A percentile compares a stretch with the other conserved stretches of the same genome.
phyloP scores from a whole-genome alignment of 371 early-diverging fungal genomes.

The Mortierella sp. region DNA sequence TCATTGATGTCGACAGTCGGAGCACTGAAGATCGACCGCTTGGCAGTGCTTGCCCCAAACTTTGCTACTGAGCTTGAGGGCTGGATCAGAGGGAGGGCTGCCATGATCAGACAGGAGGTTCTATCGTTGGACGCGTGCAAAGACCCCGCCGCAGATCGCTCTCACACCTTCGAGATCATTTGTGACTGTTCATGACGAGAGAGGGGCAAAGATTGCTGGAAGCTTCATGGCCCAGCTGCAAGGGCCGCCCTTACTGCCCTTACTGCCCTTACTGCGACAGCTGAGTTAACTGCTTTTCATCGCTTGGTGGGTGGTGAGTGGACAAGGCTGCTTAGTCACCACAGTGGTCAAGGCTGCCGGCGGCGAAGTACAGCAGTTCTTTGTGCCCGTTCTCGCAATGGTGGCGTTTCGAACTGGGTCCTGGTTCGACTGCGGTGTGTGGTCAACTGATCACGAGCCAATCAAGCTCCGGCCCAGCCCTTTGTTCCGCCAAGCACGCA shows the following conservation, averaged over 20 bases:
- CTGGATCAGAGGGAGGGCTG: slow-evolving; percentile 39
- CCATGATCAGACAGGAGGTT: slow-evolving; percentile 14
- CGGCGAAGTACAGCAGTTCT: no score
- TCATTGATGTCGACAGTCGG: slow-evolving; percentile 31
- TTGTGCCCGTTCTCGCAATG: background rate
- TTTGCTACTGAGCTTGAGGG: slow-evolving; percentile 25
- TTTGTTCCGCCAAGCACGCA: slow-evolving; percentile 1
- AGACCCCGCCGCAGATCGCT: background rate
- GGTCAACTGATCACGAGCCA: slow-evolving; percentile 24
- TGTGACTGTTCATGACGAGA: background rate
- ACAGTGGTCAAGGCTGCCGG: no score
- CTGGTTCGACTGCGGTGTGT: background rate
- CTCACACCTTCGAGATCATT: background rate
- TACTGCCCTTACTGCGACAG: no score
- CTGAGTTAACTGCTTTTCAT: no score
- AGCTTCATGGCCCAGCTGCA: no score
- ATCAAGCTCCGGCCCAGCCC: slow-evolving; percentile 4
- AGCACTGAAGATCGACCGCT: slow-evolving; percentile 35
- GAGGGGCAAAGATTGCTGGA: no score
- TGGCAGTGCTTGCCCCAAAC: slow-evolving; percentile 14
- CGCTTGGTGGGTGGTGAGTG: no score
- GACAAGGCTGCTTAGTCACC: no score
- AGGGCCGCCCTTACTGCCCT: no score
- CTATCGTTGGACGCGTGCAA: background rate
- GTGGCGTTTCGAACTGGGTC: background rate